Conservation (phyloP, 2,329 filamentous ascomycete genomes). For the Bipolaris sorokiniana region DNA sequence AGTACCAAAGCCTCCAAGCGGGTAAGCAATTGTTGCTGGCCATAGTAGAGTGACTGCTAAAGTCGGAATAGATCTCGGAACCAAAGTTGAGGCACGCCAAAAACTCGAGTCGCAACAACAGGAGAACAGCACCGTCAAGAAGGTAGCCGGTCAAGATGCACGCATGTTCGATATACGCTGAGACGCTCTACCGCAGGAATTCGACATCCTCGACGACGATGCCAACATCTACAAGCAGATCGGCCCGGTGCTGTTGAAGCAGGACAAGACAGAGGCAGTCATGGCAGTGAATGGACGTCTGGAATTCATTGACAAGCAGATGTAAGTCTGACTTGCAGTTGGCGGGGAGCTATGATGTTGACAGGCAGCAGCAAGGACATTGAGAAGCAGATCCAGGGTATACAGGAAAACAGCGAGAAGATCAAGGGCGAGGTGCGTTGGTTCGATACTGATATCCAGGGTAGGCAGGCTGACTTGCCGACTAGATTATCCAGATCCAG, state of each 20-base stretch:
- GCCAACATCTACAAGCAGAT: constrained; percentile 96
- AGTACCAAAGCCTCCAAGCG: constrained; percentile 85
- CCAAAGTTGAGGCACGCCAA: constrained; percentile 77
- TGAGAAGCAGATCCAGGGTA: constrained; percentile 68
- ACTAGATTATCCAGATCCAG: constrained; percentile 41
- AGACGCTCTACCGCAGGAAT: constrained; percentile 66
- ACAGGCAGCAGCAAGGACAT: constrained; percentile 63
- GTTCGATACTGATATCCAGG: background rate
- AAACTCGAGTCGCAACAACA: constrained; percentile 93
- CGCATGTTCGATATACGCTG: background rate
- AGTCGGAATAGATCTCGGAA: constrained; percentile 72
- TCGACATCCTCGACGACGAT: constrained; percentile 75
- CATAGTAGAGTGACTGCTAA: constrained; percentile 18
- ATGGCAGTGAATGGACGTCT: constrained; percentile 89
- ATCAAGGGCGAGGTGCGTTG: constrained; percentile 66
- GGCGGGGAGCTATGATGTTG: constrained; percentile 1
- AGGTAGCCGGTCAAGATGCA: constrained; percentile 56
- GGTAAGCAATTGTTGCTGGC: constrained; percentile 58
- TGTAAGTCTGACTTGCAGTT: constrained; percentile 63
- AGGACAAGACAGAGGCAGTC: constrained; percentile 88
- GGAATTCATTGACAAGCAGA: constrained; percentile 92
- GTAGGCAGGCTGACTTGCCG: constrained; percentile 6
- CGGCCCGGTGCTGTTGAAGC: constrained; percentile 90
- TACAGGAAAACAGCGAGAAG: constrained; percentile 68
- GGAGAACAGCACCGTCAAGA: constrained; percentile 87